Conservation (phyloP, 2,329 filamentous ascomycete species). For the Sphaerulina musiva region DNA sequence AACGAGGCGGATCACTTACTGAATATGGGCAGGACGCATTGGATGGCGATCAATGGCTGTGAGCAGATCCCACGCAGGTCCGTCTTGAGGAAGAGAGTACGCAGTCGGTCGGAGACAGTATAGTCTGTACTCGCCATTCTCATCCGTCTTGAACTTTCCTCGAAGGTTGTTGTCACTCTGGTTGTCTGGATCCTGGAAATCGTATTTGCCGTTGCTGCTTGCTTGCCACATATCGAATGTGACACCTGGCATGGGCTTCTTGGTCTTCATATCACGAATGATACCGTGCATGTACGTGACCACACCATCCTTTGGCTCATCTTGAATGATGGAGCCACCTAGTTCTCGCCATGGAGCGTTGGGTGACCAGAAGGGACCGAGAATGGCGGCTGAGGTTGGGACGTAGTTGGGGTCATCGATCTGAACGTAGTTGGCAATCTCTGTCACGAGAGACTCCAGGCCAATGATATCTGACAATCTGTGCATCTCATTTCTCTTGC, state of each 20-base stretch:
- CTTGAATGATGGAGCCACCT: slow-evolving; percentile 60
- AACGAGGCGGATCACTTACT: slow-evolving; percentile 26
- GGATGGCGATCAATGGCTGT: slow-evolving; percentile 52
- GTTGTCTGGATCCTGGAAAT: slow-evolving; percentile 62
- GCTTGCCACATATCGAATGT: slow-evolving; percentile 76
- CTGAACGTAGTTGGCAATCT: slow-evolving; percentile 57
- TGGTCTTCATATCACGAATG: slow-evolving; percentile 58
- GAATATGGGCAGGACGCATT: slow-evolving; percentile 57
- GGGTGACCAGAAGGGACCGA: slow-evolving; percentile 72
- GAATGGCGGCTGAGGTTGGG: slow-evolving; percentile 68
- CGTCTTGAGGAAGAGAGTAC: slow-evolving; percentile 64
- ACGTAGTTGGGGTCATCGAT: slow-evolving; percentile 55
- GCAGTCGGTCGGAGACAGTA: slow-evolving; percentile 70
- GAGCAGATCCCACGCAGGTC: slow-evolving; percentile 49
- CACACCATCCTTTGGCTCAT: slow-evolving; percentile 53
- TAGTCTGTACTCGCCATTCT: slow-evolving; percentile 63
- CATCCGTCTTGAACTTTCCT: slow-evolving; percentile 66
- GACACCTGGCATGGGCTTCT: slow-evolving; percentile 58
- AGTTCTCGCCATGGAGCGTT: slow-evolving; percentile 62
- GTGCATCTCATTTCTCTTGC: slow-evolving; percentile 67
- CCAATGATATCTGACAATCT: slow-evolving; percentile 67
- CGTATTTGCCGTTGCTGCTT: slow-evolving; percentile 66
- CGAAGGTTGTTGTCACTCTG: slow-evolving; percentile 68
- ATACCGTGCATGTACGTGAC: slow-evolving; percentile 63
- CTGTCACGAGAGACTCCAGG: slow-evolving; percentile 63